Evolutionary conservation across 73 alveolate genomes (phyloP), one percentile per base, ranked within the genome.

Genomic region (Symbiodinium pilosum): DNA sequence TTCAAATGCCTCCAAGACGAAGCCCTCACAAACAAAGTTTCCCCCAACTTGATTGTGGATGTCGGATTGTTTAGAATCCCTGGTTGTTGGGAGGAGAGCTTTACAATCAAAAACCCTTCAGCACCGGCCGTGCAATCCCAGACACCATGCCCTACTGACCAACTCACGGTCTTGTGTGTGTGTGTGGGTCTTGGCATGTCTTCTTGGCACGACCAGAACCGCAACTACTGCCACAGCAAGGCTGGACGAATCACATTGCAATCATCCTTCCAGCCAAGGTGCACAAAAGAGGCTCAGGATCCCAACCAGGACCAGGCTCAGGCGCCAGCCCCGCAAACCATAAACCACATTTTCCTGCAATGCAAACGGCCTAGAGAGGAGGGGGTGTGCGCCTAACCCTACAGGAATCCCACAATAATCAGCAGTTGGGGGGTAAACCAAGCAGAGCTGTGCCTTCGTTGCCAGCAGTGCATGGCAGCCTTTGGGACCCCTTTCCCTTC

Each of bases 311-410:
- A 54, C 97, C 32, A 91, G 40, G 52, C 89, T 42, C 52, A 91
- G 47, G 5, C 97, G 34, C 97, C 97, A 91, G 87, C 97, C 97
- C 34, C 88, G 97, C 81, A 91, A 43, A 56, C 97, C 97, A 30
- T 28, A 56, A 34, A 91, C 56, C 14, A 32, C 36, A 11, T 14
- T 47, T 42, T 91, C 97, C 97, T 91, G 59, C 59, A 47, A 9
- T 47, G 6, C 59, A 14, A 54, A 14, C 32, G 73, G 73, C 28
- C 2, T 54, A 3, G 34, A n/a, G 73, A 26, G 20, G 20, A 24
- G 73, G 34, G 34, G 26, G 32, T 5, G 73, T 16, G 2, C 73
- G 73, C 0, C 73, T 24, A 12, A 8, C 26, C 32, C 73, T 11
- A n/a, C n/a, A n/a, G n/a, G n/a, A n/a, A n/a, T n/a, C n/a, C n/a